These are phyloP conservation scores for Boletus edulis DNA, from an alignment of 768 basidiomycete genomes.

Conservation along the genomic window DNA sequence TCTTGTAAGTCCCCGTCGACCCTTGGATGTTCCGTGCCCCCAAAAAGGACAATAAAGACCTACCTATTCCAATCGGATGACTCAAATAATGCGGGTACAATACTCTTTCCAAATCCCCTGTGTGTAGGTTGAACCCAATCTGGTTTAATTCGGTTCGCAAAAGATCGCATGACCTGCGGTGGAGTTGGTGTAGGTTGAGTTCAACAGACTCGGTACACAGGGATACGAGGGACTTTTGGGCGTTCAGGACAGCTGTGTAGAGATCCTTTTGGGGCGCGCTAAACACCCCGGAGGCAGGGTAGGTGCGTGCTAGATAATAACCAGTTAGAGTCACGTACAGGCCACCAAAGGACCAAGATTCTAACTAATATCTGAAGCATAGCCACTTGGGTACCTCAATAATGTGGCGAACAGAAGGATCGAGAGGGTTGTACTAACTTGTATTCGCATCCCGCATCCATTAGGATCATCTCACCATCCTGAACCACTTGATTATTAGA, in stretches of 20 bases:
- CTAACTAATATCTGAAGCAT: constrained; percentile 92
- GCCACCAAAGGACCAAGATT: neutral
- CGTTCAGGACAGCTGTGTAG: constrained; percentile 74
- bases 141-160: constrained; percentile 73
- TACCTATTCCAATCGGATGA: constrained; percentile 90
- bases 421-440: constrained; percentile 48
- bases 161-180: constrained; percentile 65
- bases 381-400: constrained; percentile 53
- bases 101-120: constrained; percentile 60
- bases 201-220: constrained; percentile 57
- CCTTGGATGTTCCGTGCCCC: neutral
- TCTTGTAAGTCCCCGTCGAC: constrained; percentile 9
- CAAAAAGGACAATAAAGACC: constrained; percentile 20
- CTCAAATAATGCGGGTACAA: constrained; percentile 93
- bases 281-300: constrained; percentile 81
- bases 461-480: constrained; percentile 71
- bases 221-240: constrained; percentile 63
- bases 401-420: neutral
- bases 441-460: constrained; percentile 93
- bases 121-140: constrained; percentile 41
- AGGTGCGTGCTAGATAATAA: constrained; percentile 67
- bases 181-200: constrained; percentile 72
- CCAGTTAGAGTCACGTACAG: constrained; percentile 3
- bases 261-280: constrained; percentile 78
- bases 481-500: constrained; percentile 79